phyloP scores from a whole-genome alignment of 2,329 filamentous ascomycete genomes.

The Ophiocordyceps camponoti-leonardi region DNA sequence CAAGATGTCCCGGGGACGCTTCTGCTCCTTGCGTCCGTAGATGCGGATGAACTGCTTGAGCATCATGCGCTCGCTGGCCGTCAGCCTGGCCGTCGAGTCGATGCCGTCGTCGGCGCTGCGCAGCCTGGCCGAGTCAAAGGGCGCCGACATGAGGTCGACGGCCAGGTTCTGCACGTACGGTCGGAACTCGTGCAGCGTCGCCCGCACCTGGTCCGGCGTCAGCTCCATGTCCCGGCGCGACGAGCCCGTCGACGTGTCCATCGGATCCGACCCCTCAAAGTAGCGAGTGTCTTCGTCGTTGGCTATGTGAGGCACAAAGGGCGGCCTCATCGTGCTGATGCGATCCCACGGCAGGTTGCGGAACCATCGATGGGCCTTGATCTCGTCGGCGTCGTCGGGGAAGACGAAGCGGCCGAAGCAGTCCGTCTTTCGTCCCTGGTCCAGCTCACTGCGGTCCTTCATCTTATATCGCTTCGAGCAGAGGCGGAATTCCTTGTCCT shows the following conservation, averaged over 20 bases:
- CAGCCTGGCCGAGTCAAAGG: conserved; percentile 30
- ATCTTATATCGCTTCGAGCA: conserved; percentile 59
- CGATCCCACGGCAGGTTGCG: conserved; percentile 60
- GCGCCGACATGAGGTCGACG: conserved; percentile 24
- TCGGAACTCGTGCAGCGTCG: conserved; percentile 19
- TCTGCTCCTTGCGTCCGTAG: conserved; percentile 49
- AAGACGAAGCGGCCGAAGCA: conserved; percentile 47
- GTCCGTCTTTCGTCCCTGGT: conserved; percentile 7
- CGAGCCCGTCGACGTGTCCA: conserved; percentile 34
- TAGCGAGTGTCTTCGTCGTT: conserved; percentile 65
- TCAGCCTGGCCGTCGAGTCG: conserved; percentile 18
- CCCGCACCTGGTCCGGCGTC: conserved; percentile 13
- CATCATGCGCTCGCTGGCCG: conserved; percentile 19
- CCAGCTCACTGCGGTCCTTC: conserved; percentile 32
- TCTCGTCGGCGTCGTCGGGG: conserved; percentile 69
- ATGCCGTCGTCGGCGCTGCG: conserved; percentile 32
- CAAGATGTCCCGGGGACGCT: conserved; percentile 69
- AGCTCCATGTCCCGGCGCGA: conserved; percentile 15
- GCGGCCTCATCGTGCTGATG: conserved; percentile 53
- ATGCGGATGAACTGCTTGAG: conserved; percentile 33
- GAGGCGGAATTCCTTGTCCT: conserved; percentile 57
- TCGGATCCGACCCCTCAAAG: conserved; percentile 67
- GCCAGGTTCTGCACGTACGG: conserved; percentile 24
- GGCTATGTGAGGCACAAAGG: conserved; percentile 61
- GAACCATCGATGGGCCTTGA: conserved; percentile 83